A percentile compares a stretch with the other conserved stretches of the same genome.
These are phyloP conservation scores for Xerocomus potaroensis DNA, from an alignment of 768 basidiomycete species.

Conservation along the genomic window DNA sequence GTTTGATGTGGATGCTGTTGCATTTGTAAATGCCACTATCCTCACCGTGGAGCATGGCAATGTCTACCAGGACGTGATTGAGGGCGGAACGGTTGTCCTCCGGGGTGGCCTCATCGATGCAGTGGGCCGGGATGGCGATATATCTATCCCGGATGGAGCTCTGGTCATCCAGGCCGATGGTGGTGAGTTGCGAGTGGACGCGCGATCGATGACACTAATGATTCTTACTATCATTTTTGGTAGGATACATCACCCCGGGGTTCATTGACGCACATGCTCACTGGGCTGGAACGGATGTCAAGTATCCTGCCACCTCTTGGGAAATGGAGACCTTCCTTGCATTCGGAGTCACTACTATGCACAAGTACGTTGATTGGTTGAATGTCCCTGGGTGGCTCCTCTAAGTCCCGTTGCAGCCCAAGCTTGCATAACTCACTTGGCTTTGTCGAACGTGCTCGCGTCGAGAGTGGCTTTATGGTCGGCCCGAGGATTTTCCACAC, in stretches of 20 bases:
- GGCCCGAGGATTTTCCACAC: slow-evolving; percentile 73
- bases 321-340: slow-evolving; percentile 72
- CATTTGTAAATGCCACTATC: slow-evolving; percentile 65
- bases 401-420: slow-evolving; percentile 40
- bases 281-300: slow-evolving; percentile 52
- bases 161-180: slow-evolving; percentile 55
- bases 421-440: slow-evolving; percentile 59
- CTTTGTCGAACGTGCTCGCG: slow-evolving; percentile 60
- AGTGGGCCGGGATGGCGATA: slow-evolving; percentile 34
- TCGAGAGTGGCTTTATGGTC: slow-evolving; percentile 64
- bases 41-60: slow-evolving; percentile 63
- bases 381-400: neutral
- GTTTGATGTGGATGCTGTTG: slow-evolving; percentile 38
- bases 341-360: slow-evolving; percentile 71
- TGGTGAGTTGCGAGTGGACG: slow-evolving; percentile 37
- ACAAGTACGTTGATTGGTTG: slow-evolving; percentile 48
- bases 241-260: slow-evolving; percentile 65
- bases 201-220: neutral
- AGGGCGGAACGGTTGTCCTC: slow-evolving; percentile 48
- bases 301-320: slow-evolving; percentile 65
- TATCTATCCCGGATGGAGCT: slow-evolving; percentile 36
- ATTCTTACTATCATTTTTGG: slow-evolving; percentile 1
- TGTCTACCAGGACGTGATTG: slow-evolving; percentile 45
- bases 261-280: slow-evolving; percentile 79
- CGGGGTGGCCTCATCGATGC: slow-evolving; percentile 56